Percentiles rank a stretch among this genome's conserved stretches.
phyloP scores from a whole-genome alignment of 805 yeast species.

The Lachancea waltii region DNA sequence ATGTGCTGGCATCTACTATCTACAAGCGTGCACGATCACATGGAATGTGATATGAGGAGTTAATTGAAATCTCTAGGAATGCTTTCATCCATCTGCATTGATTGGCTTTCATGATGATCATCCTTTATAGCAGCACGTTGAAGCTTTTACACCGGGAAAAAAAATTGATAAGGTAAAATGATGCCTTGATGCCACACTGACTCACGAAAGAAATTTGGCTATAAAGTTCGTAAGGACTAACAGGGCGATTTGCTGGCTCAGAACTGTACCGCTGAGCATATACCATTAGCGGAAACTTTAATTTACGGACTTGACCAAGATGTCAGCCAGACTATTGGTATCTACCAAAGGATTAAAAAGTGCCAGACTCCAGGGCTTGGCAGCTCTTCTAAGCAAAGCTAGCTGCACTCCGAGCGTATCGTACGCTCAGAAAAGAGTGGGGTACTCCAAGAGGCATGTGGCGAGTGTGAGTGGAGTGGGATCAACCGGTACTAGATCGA shows the following conservation, averaged over 20 bases:
- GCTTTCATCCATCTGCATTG: too few relatives aligned
- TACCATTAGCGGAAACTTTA: constrained; percentile 7
- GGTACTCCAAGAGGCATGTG: constrained; percentile 24
- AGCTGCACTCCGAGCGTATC: constrained; percentile 16
- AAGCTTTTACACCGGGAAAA: too few relatives aligned
- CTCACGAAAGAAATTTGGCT: neutral
- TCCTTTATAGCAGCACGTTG: too few relatives aligned
- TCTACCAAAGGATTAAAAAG: constrained; percentile 24
- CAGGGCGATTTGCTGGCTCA: too few relatives aligned
- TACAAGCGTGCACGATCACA: neutral
- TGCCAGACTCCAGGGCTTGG: constrained; percentile 15
- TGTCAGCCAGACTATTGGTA: constrained; percentile 26
- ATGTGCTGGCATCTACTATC: too few relatives aligned
- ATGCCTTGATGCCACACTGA: neutral
- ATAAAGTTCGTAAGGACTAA: too few relatives aligned
- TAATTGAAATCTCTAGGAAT: too few relatives aligned
- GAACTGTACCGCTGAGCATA: too few relatives aligned
- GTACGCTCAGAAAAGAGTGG: constrained; percentile 21
- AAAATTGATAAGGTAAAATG: neutral
- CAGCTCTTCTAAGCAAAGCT: constrained; percentile 16
- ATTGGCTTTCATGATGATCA: too few relatives aligned
- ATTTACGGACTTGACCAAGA: constrained; percentile 11
- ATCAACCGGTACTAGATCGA: constrained; percentile 62
- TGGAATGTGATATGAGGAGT: too few relatives aligned
- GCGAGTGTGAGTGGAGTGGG: constrained; percentile 26